A percentile compares a stretch with the other conserved stretches of the same genome.
Evolutionary conservation across 2,329 filamentous ascomycete genomes (phyloP).

Genomic region (Phaeosphaeria sp.): DNA sequence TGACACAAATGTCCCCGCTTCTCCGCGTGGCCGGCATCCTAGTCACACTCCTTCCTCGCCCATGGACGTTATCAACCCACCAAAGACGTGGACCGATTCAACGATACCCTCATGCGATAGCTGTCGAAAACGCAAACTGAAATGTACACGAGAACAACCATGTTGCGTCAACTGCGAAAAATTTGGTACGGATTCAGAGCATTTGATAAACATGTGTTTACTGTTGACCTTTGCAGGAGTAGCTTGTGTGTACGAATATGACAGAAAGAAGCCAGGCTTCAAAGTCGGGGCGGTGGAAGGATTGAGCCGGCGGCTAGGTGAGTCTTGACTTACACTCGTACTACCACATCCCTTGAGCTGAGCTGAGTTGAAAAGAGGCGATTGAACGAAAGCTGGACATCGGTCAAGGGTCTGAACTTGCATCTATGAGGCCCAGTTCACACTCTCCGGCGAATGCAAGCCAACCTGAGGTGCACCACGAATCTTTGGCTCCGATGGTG

Average conservation of each 20-base stretch:
- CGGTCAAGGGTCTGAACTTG: neutral
- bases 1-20: neutral
- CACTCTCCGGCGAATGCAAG: neutral
- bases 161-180: slow-evolving; percentile 4
- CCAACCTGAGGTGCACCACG: neutral
- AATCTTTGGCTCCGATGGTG: neutral
- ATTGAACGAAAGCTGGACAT: neutral
- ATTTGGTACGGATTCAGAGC: neutral
- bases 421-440: neutral
- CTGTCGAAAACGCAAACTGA: slow-evolving; percentile 8
- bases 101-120: slow-evolving; percentile 9
- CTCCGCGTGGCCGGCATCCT: neutral
- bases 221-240: neutral
- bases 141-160: slow-evolving; percentile 5
- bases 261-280: slow-evolving; percentile 6
- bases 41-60: neutral
- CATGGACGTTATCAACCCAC: slow-evolving; percentile 1
- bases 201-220: no score
- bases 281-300: slow-evolving; percentile 9
- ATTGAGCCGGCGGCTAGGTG: slow-evolving; percentile 1
- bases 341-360: neutral
- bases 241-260: slow-evolving; percentile 5
- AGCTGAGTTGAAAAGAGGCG: neutral
- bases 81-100: neutral
- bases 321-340: neutral